These are phyloP conservation scores for Rhinocladiella mackenziei DNA, from an alignment of 2,329 filamentous ascomycete genomes.

Conservation along the genomic window DNA sequence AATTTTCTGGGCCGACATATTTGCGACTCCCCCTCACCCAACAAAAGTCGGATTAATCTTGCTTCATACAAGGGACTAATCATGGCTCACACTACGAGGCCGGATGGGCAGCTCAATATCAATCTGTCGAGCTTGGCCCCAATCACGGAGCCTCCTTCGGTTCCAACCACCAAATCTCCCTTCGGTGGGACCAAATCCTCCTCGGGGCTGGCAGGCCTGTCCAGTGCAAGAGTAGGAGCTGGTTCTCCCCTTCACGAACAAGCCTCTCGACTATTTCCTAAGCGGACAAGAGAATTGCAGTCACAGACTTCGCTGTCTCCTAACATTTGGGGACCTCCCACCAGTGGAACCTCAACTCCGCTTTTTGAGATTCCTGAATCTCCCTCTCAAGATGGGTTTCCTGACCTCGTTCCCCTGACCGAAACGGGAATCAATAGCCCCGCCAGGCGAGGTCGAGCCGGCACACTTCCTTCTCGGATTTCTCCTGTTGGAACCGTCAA, in stretches of 20 bases:
- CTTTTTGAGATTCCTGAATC: conserved; percentile 97
- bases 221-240: conserved; percentile 69
- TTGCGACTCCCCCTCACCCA: not conserved
- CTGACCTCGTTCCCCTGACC: conserved; percentile 73
- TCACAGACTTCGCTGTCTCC: conserved; percentile 83
- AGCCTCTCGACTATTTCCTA: conserved; percentile 76
- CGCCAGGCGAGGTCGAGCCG: conserved; percentile 77
- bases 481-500: conserved; percentile 68
- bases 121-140: conserved; percentile 26
- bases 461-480: conserved; percentile 93
- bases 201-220: conserved; percentile 41
- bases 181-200: conserved; percentile 26
- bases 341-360: conserved; percentile 92
- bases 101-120: conserved; percentile 27
- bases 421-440: conserved; percentile 62
- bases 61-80: not conserved
- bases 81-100: conserved; percentile 25
- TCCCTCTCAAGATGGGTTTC: conserved; percentile 85
- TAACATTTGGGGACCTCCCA: conserved; percentile 88
- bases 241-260: conserved; percentile 96
- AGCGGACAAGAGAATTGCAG: conserved; percentile 96
- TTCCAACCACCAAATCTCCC: conserved; percentile 26
- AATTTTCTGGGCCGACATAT: not conserved
- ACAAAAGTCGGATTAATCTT: not conserved
- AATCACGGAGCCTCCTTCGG: conserved; percentile 20